Evolutionary conservation across 306 rosid genomes (phyloP), one percentile per base, ranked within the genome.

Genomic region (Rosa persica): DNA sequence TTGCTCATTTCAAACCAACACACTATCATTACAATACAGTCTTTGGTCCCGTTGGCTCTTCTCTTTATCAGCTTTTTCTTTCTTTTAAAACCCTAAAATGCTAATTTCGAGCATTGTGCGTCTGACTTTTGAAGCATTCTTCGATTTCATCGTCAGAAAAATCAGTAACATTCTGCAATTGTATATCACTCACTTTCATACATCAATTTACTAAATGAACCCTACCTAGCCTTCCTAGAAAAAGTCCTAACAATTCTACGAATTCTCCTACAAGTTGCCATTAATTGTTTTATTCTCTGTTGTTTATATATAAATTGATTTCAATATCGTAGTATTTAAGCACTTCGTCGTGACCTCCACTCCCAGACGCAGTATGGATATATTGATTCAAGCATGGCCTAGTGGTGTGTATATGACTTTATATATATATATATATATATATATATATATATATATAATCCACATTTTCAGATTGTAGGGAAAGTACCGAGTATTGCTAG

Each of bases 21-120:
- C 73, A 52, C 30, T 83, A 79, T 64, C 61, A 72, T 79, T 68
- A 57, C 79, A 77, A 81, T 73, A 66, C 81, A 75, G 25, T 25
- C 8, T 58, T 55, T 60, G 61, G 40, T 13, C 67, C 80, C 67
- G 51, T 58, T 61, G 54, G 20, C 15, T 48, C 49, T 27, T 76
- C 36, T 51, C 20, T 48, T 42, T 19, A 2, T 67, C 16, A 5
- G 36, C 51, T 52, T 52, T 36, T 12, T 16, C n/a, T 49, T 38
- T 6, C 6, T 8, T 22, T 44, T 34, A 22, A 25, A 27, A 43
- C 61, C 68, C 58, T 54, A 47, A 23, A 23, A 42, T 10, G 39
- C 22, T 30, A 5, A 62, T 20, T 69, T 58, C 34, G 13, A 10
- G 11, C 25, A 69, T 66, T 61, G 54, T 44, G 39, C 39, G 3